phyloP scores from a whole-genome alignment of 805 yeast genomes.

The Suhomyces xylopsoci region DNA sequence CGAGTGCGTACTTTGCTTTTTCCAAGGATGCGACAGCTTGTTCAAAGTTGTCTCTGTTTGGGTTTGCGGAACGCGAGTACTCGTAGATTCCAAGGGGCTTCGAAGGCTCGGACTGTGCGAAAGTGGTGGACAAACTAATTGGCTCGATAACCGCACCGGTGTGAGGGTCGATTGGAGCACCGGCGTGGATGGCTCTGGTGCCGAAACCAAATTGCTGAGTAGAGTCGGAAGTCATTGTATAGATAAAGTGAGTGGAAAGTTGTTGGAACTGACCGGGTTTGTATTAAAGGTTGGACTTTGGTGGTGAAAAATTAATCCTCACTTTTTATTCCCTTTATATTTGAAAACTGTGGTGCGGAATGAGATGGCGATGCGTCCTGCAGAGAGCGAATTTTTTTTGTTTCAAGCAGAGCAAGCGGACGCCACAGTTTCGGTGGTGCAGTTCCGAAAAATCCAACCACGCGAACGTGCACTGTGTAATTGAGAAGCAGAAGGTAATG shows the following conservation, averaged over 20 bases:
- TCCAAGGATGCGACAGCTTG: slow-evolving; percentile 76
- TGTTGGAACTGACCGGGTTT: slow-evolving; percentile 6
- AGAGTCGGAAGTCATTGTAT: slow-evolving; percentile 36
- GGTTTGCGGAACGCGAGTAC: slow-evolving; percentile 82
- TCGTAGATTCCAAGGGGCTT: slow-evolving; percentile 76
- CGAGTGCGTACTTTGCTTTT: slow-evolving; percentile 70
- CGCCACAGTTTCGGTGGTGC: neutral
- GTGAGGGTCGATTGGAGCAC: slow-evolving; percentile 62
- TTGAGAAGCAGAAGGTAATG: no score
- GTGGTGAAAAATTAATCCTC: neutral
- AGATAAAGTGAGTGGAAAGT: neutral
- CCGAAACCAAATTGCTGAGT: slow-evolving; percentile 52
- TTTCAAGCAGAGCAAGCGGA: neutral
- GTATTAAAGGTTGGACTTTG: slow-evolving; percentile 10
- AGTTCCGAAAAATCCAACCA: neutral
- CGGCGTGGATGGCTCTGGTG: slow-evolving; percentile 83
- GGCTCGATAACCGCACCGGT: slow-evolving; percentile 90
- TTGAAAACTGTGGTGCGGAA: slow-evolving; percentile 3
- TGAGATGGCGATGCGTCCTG: neutral
- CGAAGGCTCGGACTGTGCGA: slow-evolving; percentile 76
- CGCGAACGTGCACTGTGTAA: no score
- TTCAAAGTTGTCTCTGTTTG: slow-evolving; percentile 82
- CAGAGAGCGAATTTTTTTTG: neutral
- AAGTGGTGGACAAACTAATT: slow-evolving; percentile 79
- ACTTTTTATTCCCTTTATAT: neutral